These are phyloP conservation scores for Rosa multiflora DNA, from an alignment of 306 rosid genomes.

Conservation along the genomic window DNA sequence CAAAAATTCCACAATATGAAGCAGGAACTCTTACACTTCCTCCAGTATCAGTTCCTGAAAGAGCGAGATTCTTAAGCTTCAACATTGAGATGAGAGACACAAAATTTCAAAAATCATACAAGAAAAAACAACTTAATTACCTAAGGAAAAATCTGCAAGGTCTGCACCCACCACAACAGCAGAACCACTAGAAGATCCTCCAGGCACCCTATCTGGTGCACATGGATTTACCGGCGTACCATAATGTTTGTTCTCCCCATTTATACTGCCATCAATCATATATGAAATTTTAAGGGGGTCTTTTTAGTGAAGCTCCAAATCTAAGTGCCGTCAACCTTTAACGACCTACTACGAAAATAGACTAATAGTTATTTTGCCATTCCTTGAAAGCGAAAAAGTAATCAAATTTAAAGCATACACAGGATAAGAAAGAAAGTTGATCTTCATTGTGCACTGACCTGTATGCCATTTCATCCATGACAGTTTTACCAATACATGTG, in stretches of 20 bases:
- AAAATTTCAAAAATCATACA: constrained; percentile 21
- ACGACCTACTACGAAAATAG: neutral
- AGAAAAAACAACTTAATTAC: constrained; percentile 32
- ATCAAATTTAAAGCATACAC: neutral
- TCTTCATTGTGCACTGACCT: constrained; percentile 39
- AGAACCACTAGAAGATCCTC: constrained; percentile 63
- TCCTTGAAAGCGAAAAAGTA: neutral
- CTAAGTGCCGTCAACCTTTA: neutral
- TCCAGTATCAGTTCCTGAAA: constrained; percentile 88
- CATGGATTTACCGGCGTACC: constrained; percentile 54
- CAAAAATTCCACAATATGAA: constrained; percentile 86
- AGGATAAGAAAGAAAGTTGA: neutral
- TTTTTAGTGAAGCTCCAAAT: constrained; percentile 11
- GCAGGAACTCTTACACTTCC: constrained; percentile 96
- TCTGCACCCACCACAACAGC: constrained; percentile 74
- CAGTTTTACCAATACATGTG: constrained; percentile 75
- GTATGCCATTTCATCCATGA: constrained; percentile 97
- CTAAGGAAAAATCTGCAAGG: constrained; percentile 89
- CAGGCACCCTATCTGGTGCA: constrained; percentile 52
- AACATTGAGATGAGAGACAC: constrained; percentile 13
- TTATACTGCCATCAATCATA: constrained; percentile 35
- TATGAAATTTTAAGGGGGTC: constrained; percentile 9
- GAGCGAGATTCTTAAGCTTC: constrained; percentile 6
- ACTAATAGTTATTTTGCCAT: neutral
- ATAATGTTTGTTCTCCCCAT: constrained; percentile 55